phyloP scores from a whole-genome alignment of 371 early-diverging fungal species.

The Coemansia sp. region DNA sequence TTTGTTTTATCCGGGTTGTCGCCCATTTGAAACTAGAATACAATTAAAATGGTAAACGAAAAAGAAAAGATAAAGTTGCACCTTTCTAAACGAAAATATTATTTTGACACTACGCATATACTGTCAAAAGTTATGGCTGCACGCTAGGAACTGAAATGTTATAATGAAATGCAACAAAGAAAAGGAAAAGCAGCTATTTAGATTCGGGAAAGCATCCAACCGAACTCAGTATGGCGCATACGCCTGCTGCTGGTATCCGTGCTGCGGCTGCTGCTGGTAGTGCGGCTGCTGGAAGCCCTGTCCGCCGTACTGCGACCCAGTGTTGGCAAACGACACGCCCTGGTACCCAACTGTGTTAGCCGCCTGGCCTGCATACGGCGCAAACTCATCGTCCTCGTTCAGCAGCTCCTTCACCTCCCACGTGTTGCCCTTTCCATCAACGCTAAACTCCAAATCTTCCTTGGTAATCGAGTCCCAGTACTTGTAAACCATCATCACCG shows the following conservation, averaged over 20 bases:
- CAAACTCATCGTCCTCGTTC: constrained; percentile 58
- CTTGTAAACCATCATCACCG: constrained; percentile 99
- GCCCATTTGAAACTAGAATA: neutral
- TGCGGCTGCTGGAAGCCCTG: constrained; percentile 26
- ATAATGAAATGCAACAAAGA: neutral
- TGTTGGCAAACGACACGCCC: constrained; percentile 48
- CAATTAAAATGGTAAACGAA: too few species aligned
- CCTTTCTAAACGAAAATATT: too few species aligned
- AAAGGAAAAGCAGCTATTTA: neutral
- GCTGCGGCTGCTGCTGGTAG: constrained; percentile 17
- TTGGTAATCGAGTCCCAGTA: constrained; percentile 98
- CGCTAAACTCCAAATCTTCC: constrained; percentile 95
- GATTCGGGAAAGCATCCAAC: neutral
- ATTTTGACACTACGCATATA: too few species aligned
- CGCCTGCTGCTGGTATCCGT: constrained; percentile 23
- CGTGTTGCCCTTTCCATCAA: constrained; percentile 78
- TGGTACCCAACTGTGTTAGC: constrained; percentile 47
- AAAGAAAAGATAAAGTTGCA: too few species aligned
- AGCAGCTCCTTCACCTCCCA: constrained; percentile 92
- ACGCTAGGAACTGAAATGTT: too few species aligned
- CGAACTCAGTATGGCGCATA: constrained; percentile 35
- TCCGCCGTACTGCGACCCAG: constrained; percentile 34
- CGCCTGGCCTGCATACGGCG: constrained; percentile 46
- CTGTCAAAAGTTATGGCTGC: too few species aligned
- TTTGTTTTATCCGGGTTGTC: neutral